Evolutionary conservation across 768 basidiomycete genomes (phyloP).

Genomic region (Calvatia gigantea): DNA sequence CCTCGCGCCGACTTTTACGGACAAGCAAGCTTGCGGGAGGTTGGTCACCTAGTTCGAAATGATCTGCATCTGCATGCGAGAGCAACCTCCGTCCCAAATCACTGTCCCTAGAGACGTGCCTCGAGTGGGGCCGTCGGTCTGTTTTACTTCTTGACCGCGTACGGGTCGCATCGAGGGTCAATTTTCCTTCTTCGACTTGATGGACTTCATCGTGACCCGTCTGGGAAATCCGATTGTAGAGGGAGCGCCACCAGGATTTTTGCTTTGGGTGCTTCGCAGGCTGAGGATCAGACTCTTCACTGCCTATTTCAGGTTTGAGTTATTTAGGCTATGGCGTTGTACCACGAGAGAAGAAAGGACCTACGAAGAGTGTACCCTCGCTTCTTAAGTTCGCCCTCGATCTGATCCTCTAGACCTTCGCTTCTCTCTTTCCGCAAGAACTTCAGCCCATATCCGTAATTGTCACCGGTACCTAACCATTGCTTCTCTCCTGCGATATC

Average conservation of each 20-base stretch:
- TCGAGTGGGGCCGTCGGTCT: conserved; percentile 10
- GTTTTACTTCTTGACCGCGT: neutral
- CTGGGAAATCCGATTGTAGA: conserved; percentile 51
- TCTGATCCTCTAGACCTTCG: conserved; percentile 48
- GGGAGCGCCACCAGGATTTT: conserved; percentile 55
- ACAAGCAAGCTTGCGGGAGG: conserved; percentile 23
- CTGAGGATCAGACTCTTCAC: neutral
- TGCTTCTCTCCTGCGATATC: conserved; percentile 44
- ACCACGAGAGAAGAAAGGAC: conserved; percentile 12
- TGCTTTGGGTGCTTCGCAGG: neutral
- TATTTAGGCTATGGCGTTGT: neutral
- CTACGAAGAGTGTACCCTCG: conserved; percentile 41
- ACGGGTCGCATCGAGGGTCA: conserved; percentile 6
- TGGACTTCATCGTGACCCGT: conserved; percentile 31
- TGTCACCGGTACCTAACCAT: conserved; percentile 49
- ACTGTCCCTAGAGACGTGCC: conserved; percentile 14
- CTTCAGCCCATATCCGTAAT: conserved; percentile 41
- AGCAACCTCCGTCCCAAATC: conserved; percentile 13
- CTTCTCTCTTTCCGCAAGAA: conserved; percentile 42
- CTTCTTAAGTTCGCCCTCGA: conserved; percentile 48
- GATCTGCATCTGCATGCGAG: neutral
- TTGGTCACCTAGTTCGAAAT: conserved; percentile 19
- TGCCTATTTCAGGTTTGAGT: neutral
- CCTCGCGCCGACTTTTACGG: conserved; percentile 12
- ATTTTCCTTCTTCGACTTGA: conserved; percentile 17